Evolutionary conservation across 2,329 filamentous ascomycete genomes (phyloP), one percentile per base, ranked within the genome.

Genomic region (Cytospora leucostoma): DNA sequence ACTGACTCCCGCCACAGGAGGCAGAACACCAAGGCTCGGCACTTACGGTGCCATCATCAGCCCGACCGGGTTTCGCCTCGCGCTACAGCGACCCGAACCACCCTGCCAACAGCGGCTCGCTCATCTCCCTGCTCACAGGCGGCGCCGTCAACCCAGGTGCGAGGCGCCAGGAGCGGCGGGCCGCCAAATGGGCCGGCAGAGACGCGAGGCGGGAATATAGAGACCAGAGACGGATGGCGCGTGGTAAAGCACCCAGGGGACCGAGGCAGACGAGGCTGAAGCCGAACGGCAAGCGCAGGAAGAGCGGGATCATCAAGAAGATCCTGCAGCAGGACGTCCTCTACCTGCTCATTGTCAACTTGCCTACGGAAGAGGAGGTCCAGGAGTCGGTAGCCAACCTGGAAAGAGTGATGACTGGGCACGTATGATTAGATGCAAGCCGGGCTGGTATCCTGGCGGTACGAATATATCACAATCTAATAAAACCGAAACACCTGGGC

Each of bases 21-120:
- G 67, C 60, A 32, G 71, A 78, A 59, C 78, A 82, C 60, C 80
- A 79, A 0, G 74, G 73, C 49, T 77, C 75, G 17, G 67, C 70
- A 2, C 69, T 83, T 1, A 70, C 74, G 35, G 71, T 69, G 71
- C 65, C 69, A 65, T 65, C 66, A 69, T 71, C 64, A 68, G 68
- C 49, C 2, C 67, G 66, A 8, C 66, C 73, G 58, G 70, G 72
- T 0, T 83, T 84, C 66, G 71, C 73, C 0, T 82, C 79, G 5
- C 75, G 80, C 27, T 82, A 79, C 67, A 77, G 78, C 8, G 82
- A 86, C 65, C 82, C 82, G 0, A 81, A 77, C 64, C 78, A 84
- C 65, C 76, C 81, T 0, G 80, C 78, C 37, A 81, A 78, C 66
- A 81, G 75, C 34, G 82, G 82, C 2, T 77, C 76, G 7, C 70